phyloP scores from a whole-genome alignment of 495 filamentous ascomycete species.

The Xylaria castorea region DNA sequence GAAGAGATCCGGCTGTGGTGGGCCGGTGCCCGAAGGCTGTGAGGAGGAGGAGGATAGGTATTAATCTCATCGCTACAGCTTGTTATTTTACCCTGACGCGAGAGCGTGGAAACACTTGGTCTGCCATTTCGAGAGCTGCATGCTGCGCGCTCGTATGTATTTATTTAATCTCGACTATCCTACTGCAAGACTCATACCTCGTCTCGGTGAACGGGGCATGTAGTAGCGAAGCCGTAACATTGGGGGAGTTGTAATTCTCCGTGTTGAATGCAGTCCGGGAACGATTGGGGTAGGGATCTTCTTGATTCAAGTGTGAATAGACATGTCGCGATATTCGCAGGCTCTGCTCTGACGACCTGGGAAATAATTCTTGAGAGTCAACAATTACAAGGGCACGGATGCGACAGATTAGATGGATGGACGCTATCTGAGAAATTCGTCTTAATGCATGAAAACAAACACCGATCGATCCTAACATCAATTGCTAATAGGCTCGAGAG shows the following conservation, averaged over 20 bases:
- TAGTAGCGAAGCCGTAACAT: constrained; percentile 7
- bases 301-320: not conserved
- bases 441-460: not conserved
- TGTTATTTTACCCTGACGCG: not conserved
- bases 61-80: not conserved
- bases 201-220: constrained; percentile 20
- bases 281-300: constrained; percentile 16
- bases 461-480: not conserved
- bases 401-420: no score
- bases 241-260: constrained; percentile 24
- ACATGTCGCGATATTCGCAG: not conserved
- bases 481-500: not conserved
- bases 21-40: not conserved
- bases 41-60: constrained; percentile 7
- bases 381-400: not conserved
- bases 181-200: not conserved
- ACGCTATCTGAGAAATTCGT: not conserved
- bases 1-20: not conserved
- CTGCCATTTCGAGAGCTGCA: not conserved
- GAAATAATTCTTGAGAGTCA: not conserved
- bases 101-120: not conserved
- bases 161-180: not conserved
- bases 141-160: not conserved
- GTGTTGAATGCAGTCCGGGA: not conserved
- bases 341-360: not conserved